Base-by-base conservation (phyloP, 495 filamentous ascomycete species). In the Talaromyces ruber region DNA sequence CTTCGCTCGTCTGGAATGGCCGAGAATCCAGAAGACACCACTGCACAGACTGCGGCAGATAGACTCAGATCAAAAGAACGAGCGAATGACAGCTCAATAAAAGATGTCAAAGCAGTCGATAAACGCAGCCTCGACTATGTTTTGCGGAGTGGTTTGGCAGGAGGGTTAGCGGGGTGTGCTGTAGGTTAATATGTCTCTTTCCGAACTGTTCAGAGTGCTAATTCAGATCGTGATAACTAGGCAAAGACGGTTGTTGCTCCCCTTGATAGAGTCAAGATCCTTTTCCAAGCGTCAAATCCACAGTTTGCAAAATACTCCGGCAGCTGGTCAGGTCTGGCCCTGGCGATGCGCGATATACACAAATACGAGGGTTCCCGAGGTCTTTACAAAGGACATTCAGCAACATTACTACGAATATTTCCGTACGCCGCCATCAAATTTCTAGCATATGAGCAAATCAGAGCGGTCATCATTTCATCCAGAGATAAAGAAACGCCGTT, bases 391-490 rank as follows among this genome's bases (percentile, higher is more conserved):
- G 94, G 94, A 4, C 95, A 98, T 71, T 96, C 92, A 18, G 94
- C 92, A 14, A 98, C 94, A 0, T 74, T 98, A 5, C 82, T 98
- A 55, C 87, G 95, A 61, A 96, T 98, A 64, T 98, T 97, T 71
- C 94, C 94, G 6, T 98, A 98, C 72, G 94, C 93, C 12, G 92
- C 88, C 14, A 96, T 97, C 74, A 98, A 98, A 66, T 98, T 98
- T 74, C 81, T 98, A 47, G 92, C 94, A 24, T 98, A 98, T 73
- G 94, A 98, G 74, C 94, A 98, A 70, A 88, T 96, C 62, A 88
- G 94, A 24, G 81, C 85, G 11, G 65, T 86, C 12, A 61, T 97
- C 2, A 98, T 98, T 57, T 79, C 77, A 8, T 77, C 74, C 5
- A 80, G 76, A 32, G 79, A 87, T 14, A 82, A 96, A 47, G 94